phyloP scores from a whole-genome alignment of 2,329 filamentous ascomycete species.

The Pseudocercospora pini-densiflorae region DNA sequence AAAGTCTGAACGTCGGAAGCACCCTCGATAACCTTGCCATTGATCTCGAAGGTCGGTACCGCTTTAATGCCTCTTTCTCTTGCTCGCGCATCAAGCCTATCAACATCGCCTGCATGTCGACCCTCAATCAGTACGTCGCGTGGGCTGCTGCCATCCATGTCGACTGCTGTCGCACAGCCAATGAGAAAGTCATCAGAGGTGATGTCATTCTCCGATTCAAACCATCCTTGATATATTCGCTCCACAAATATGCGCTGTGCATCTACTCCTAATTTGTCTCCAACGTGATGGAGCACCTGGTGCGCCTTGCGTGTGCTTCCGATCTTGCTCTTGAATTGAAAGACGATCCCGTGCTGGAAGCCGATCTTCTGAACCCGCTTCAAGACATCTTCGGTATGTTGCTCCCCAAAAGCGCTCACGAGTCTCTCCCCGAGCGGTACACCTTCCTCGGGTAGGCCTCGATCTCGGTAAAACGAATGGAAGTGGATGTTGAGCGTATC shows the following conservation, averaged over 20 bases:
- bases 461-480: constrained; percentile 12
- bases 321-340: constrained; percentile 6
- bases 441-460: neutral
- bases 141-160: neutral
- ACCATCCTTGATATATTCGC: constrained; percentile 4
- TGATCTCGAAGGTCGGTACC: constrained; percentile 4
- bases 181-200: constrained; percentile 8
- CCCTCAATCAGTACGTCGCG: neutral
- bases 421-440: neutral
- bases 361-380: constrained; percentile 1
- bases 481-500: constrained; percentile 2
- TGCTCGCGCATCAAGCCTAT: neutral
- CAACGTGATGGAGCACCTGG: neutral
- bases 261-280: neutral
- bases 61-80: neutral
- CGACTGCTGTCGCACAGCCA: neutral
- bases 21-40: constrained; percentile 2
- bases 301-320: constrained; percentile 3
- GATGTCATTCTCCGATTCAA: constrained; percentile 9
- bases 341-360: neutral
- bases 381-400: neutral
- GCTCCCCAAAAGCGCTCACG: neutral
- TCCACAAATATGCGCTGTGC: constrained; percentile 8
- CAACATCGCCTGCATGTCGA: neutral
- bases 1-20: constrained; percentile 6